Conservation (phyloP, 2,329 filamentous ascomycete genomes). For the Nothomitra cinnamomea region DNA sequence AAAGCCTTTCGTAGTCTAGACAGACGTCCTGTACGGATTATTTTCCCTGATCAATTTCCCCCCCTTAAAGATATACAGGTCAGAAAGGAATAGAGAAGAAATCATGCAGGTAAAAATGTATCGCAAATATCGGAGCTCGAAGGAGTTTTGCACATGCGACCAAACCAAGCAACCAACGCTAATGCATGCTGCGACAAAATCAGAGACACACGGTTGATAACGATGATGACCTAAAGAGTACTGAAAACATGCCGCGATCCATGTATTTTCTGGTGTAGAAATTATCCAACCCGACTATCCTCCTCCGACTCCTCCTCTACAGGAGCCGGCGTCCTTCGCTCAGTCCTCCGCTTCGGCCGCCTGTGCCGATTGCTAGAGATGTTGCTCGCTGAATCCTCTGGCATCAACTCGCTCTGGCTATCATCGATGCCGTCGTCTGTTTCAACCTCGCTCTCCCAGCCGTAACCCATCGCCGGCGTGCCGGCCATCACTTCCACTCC, state of each 20-base stretch:
- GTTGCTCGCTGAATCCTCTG: conserved; percentile 68
- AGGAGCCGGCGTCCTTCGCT: conserved; percentile 53
- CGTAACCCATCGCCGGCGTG: conserved; percentile 6
- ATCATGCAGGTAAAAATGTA: neutral
- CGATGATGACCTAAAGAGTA: too few relatives aligned
- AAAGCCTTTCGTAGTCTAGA: too few relatives aligned
- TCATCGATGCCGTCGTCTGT: conserved; percentile 17
- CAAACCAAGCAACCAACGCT: too few relatives aligned
- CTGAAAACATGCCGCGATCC: too few relatives aligned
- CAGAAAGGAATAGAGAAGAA: neutral
- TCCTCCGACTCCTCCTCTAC: conserved; percentile 52
- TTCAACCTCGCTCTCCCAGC: conserved; percentile 17
- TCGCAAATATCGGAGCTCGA: neutral
- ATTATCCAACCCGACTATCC: conserved; percentile 13
- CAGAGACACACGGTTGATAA: too few relatives aligned
- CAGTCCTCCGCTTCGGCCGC: conserved; percentile 48
- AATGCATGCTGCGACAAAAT: too few relatives aligned
- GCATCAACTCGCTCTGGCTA: conserved; percentile 38
- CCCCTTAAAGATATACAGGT: too few relatives aligned
- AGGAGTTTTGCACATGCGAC: too few relatives aligned
- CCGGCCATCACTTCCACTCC: conserved; percentile 14
- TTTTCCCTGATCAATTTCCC: too few relatives aligned
- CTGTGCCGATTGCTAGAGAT: conserved; percentile 54
- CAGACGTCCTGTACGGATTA: too few relatives aligned
- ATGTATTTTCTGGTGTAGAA: too few relatives aligned